Evolutionary conservation across 202 grass and related monocot genomes (phyloP), one percentile per base, ranked within the genome.

Genomic region (Bolboschoenoplectus hybrid): DNA sequence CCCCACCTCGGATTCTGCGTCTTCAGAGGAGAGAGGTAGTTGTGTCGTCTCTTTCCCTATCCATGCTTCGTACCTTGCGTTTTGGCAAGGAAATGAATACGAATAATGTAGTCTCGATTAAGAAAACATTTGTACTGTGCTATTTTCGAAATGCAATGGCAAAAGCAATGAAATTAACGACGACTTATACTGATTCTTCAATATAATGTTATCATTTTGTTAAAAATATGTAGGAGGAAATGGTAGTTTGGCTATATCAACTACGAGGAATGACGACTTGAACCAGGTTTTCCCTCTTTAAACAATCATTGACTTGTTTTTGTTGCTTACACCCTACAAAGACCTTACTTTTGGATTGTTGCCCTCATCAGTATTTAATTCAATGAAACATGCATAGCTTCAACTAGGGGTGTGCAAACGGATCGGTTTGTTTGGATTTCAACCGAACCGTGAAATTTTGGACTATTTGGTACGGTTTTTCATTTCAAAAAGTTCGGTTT

Each of bases 1-100:
- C 36, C 86, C 85, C n/a, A 36, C 26, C 64, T 83, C 78, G 45
- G 63, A 49, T 26, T 81, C 81, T 57, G 78, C 19, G 11, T 85
- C 76, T 9, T 71, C 76, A 50, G 85, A 87, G 1, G 47, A 70
- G 51, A 39, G 77, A 50, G 56, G 46, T 64, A 60, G 64, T 47
- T 74, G 6, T 6, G 83, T 77, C 69, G 86, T 47, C 82, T 35
- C 38, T 44, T 61, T 63, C 40, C 76, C 63, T 61, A 17, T 49
- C 51, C 61, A 19, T 67, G 79, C 61, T 40, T 56, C 0, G 3
- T 17, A 50, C 13, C 39, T 80, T 64, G 63, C 19, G 41, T 82
- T 82, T 82, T 82, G n/a, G 58, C 10, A 32, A 7, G 4, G 19
- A 50, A 74, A 74, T 1, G 3, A 74, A 50, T 47, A 50, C 4